Evolutionary conservation across 345 rosid genomes (phyloP).

Genomic region (Pelargonium nanum): DNA sequence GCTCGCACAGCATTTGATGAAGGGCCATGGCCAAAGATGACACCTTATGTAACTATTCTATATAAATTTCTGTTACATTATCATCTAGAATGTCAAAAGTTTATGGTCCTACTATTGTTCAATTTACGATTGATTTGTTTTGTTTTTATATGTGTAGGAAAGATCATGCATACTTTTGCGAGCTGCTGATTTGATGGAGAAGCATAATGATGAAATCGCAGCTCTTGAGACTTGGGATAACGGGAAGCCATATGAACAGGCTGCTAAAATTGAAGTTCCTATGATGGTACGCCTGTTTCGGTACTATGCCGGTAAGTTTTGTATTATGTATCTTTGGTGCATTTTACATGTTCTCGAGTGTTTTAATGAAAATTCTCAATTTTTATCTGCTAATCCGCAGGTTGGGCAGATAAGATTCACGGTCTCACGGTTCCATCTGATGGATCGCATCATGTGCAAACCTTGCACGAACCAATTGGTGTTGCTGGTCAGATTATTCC

Average conservation of each 20-base stretch:
- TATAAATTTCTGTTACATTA: no score
- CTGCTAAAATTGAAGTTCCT: constrained; percentile 65
- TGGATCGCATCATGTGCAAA: constrained; percentile 65
- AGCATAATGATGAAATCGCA: constrained; percentile 76
- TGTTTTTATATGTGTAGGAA: constrained; percentile 39
- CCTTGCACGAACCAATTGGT: constrained; percentile 85
- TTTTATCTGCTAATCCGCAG: constrained; percentile 23
- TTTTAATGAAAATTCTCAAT: background rate
- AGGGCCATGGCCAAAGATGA: constrained; percentile 95
- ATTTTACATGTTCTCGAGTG: constrained; percentile 1
- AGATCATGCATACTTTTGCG: constrained; percentile 55
- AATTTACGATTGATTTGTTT: background rate
- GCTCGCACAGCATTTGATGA: constrained; percentile 97
- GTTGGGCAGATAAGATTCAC: constrained; percentile 96
- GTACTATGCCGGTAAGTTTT: constrained; percentile 68
- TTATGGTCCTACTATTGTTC: no score
- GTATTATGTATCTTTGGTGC: background rate
- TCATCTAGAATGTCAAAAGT: background rate
- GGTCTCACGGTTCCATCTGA: constrained; percentile 78
- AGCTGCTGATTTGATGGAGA: constrained; percentile 79
- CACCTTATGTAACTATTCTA: constrained; percentile 53
- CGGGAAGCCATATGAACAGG: constrained; percentile 76
- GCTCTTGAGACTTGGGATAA: constrained; percentile 87
- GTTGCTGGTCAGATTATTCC: constrained; percentile 96
- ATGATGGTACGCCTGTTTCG: constrained; percentile 56